These are phyloP conservation scores for Chlamydomonas incerta DNA, from an alignment of 139 green algal genomes.

Conservation along the genomic window DNA sequence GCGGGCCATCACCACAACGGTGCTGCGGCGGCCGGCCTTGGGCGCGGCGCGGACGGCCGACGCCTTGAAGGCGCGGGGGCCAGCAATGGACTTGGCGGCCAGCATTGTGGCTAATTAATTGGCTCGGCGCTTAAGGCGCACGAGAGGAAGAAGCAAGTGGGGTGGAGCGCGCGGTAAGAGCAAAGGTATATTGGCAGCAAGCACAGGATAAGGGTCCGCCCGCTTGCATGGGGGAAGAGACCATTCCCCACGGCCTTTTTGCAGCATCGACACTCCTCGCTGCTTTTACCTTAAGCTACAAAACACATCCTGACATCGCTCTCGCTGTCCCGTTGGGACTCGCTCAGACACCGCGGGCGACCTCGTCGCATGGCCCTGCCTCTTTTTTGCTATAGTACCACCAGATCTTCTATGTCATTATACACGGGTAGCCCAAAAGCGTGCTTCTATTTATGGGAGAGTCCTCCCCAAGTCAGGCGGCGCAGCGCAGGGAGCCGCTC, in stretches of 20 bases:
- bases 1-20: constrained; percentile 32
- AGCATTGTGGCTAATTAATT: constrained; percentile 21
- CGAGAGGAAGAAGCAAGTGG: not conserved
- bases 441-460: too few species aligned
- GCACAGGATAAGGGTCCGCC: not conserved
- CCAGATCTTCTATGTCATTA: too few species aligned
- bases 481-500: too few species aligned
- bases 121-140: constrained; percentile 6
- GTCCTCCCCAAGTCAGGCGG: too few species aligned
- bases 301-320: too few species aligned
- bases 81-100: constrained; percentile 33
- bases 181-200: not conserved
- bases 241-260: not conserved
- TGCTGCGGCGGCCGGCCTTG: constrained; percentile 7
- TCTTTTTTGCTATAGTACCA: too few species aligned
- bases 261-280: not conserved
- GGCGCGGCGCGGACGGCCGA: constrained; percentile 25
- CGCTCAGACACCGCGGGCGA: too few species aligned
- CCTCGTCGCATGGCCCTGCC: too few species aligned
- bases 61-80: constrained; percentile 40
- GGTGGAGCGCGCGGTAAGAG: not conserved
- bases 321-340: too few species aligned
- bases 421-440: too few species aligned
- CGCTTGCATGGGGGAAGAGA: not conserved
- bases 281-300: too few species aligned